These are phyloP conservation scores for Laetiporus sulphureus DNA, from an alignment of 1,284 basidiomycete species.

Conservation along the genomic window DNA sequence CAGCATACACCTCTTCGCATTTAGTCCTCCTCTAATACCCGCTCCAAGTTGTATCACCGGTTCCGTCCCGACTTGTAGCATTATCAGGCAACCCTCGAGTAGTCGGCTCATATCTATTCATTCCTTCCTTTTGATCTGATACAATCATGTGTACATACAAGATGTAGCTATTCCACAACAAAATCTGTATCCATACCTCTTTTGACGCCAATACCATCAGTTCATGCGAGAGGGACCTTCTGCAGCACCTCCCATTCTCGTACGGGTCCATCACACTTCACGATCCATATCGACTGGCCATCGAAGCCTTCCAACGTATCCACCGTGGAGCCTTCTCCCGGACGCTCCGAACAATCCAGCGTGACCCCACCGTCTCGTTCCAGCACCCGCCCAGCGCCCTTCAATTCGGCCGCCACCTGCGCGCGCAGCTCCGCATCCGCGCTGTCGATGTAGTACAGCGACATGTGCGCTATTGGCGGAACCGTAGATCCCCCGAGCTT, in stretches of 20 bases:
- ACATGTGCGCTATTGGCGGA: constrained; percentile 61
- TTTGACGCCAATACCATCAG: neutral
- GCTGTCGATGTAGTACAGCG: constrained; percentile 63
- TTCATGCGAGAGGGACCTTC: constrained; percentile 21
- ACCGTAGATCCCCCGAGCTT: constrained; percentile 35
- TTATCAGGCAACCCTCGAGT: too few relatives aligned
- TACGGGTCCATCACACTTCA: constrained; percentile 55
- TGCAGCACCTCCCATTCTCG: constrained; percentile 50
- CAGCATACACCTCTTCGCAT: too few relatives aligned
- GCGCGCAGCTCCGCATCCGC: constrained; percentile 39
- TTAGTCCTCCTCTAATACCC: too few relatives aligned
- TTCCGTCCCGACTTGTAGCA: too few relatives aligned
- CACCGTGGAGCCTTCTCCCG: constrained; percentile 10
- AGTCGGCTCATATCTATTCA: too few relatives aligned
- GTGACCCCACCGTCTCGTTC: constrained; percentile 16
- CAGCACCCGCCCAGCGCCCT: constrained; percentile 28
- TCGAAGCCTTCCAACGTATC: constrained; percentile 37
- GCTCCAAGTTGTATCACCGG: too few relatives aligned
- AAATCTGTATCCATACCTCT: too few relatives aligned
- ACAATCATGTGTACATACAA: too few relatives aligned
- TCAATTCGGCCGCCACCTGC: constrained; percentile 24
- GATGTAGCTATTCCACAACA: too few relatives aligned
- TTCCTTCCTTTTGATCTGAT: too few relatives aligned
- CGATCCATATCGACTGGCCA: constrained; percentile 55
- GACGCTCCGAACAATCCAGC: constrained; percentile 24